These are phyloP conservation scores for Mucor racemosus DNA, from an alignment of 371 early-diverging fungal genomes.

Conservation along the genomic window DNA sequence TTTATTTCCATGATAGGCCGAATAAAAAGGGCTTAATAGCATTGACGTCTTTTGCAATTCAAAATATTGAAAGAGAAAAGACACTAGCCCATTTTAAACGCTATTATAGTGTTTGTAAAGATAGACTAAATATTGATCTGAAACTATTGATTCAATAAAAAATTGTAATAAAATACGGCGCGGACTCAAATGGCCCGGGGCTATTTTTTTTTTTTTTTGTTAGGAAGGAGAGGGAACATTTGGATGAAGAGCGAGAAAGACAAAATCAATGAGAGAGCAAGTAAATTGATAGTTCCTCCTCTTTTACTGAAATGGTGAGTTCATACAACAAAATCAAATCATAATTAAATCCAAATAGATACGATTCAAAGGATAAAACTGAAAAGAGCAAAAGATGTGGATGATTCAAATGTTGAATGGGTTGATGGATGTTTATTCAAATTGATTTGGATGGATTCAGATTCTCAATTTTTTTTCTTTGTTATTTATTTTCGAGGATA, in stretches of 20 bases:
- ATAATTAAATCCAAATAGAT: background rate
- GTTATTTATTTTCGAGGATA: background rate
- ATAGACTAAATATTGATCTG: slow-evolving; percentile 18
- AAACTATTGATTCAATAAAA: slow-evolving; percentile 24
- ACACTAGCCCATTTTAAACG: slow-evolving; percentile 29
- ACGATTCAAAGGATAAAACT: background rate
- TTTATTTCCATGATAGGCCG: slow-evolving; percentile 46
- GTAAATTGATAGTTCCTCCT: slow-evolving; percentile 21
- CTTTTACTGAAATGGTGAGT: slow-evolving; percentile 44
- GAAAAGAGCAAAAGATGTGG: background rate
- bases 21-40: slow-evolving; percentile 30
- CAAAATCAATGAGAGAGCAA: background rate
- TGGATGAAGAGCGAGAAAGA: slow-evolving; percentile 1
- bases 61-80: slow-evolving; percentile 19
- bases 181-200: background rate
- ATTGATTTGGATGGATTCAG: background rate
- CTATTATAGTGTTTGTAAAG: slow-evolving; percentile 19
- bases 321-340: background rate
- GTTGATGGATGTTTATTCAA: background rate
- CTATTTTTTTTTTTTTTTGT: background rate
- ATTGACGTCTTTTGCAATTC: slow-evolving; percentile 45
- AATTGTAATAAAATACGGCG: background rate
- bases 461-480: background rate
- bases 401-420: slow-evolving; percentile 13
- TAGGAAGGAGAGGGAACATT: background rate